A percentile compares a stretch with the other conserved stretches of the same genome.
Evolutionary conservation across 2,329 filamentous ascomycete genomes (phyloP).

Genomic region (Pestalotiopsis sp.): DNA sequence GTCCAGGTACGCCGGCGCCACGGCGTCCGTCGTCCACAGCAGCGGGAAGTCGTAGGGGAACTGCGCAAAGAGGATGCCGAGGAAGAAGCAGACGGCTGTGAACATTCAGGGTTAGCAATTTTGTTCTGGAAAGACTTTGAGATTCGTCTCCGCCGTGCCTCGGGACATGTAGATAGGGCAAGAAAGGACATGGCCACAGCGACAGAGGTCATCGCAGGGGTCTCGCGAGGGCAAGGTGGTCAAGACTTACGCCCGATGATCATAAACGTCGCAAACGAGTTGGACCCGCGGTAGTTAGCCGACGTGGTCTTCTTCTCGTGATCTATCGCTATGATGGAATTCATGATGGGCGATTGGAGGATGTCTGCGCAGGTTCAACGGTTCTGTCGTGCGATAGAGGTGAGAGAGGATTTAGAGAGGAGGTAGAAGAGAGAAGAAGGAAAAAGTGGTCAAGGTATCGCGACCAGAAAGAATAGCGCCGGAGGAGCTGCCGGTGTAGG

Average conservation of each 20-base stretch:
- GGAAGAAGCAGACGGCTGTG: slow-evolving; percentile 90
- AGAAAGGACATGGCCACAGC: slow-evolving; percentile 14
- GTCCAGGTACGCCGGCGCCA: slow-evolving; percentile 72
- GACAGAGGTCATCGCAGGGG: slow-evolving; percentile 13
- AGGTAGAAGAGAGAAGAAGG: background rate
- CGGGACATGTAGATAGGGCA: background rate
- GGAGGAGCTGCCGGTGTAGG: background rate
- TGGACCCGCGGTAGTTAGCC: slow-evolving; percentile 59
- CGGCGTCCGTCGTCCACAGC: slow-evolving; percentile 73
- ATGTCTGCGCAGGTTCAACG: background rate
- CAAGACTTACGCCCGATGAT: slow-evolving; percentile 84
- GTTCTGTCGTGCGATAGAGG: background rate
- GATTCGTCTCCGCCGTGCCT: background rate
- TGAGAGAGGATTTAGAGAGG: background rate
- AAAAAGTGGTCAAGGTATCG: background rate
- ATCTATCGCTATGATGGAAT: slow-evolving; percentile 38
- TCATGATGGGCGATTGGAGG: background rate
- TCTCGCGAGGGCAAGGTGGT: slow-evolving; percentile 14
- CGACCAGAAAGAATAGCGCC: background rate
- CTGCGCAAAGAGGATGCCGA: slow-evolving; percentile 93
- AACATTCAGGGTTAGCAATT: background rate
- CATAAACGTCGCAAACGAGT: slow-evolving; percentile 92
- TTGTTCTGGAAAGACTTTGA: no score
- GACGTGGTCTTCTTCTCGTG: slow-evolving; percentile 61
- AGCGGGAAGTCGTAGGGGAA: slow-evolving; percentile 96